Evolutionary conservation across 1,284 basidiomycete species (phyloP), one percentile per base, ranked within the genome.

Genomic region (Sphagnurus paluster): DNA sequence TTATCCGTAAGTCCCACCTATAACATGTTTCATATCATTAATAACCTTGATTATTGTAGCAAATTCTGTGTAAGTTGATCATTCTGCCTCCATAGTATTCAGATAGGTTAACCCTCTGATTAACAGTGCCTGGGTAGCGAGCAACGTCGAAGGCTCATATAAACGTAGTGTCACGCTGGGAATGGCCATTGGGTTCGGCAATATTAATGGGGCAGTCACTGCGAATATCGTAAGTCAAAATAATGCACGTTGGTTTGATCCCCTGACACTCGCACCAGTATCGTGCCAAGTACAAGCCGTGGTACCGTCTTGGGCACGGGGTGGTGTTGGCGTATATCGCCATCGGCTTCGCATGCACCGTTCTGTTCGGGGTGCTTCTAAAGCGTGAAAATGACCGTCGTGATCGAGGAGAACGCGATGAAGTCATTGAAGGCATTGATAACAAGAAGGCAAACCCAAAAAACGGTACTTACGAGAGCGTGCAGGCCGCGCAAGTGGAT

Each of bases 101-200:
- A 3, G 13, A 44, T 51, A 39, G 54, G 33, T 9, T 28, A 32
- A 24, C 14, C 25, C 19, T 29, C 19, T 30, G n/a, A 3, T 46
- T 41, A 24, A 1, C 42, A 77, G 74, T 26, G 79, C 84, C 19
- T 86, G 84, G 80, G 75, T 81, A 16, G 78, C 80, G 34, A 79
- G 81, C 50, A 87, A 85, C 58, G 72, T 82, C 26, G 84, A 88
- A 62, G 84, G 86, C 5, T 70, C 78, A 1, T 89, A 87, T 62
- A 87, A 87, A 57, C 79, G 86, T n/a, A 80, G 80, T 38, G 84
- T 86, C 3, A 79, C 83, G 1, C 70, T 87, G 8, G 87, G 72
- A 1, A 79, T 85, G 75, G 78, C 80, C 10, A 83, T 86, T 48
- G 78, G 79, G 35, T 77, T 74, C 58, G 82, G 82, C 5, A 84